A percentile compares a stretch with the other conserved stretches of the same genome.
Evolutionary conservation across 225 moss, liverwort and hornwort species (phyloP).

Genomic region (Antitrichia curtipendula): DNA sequence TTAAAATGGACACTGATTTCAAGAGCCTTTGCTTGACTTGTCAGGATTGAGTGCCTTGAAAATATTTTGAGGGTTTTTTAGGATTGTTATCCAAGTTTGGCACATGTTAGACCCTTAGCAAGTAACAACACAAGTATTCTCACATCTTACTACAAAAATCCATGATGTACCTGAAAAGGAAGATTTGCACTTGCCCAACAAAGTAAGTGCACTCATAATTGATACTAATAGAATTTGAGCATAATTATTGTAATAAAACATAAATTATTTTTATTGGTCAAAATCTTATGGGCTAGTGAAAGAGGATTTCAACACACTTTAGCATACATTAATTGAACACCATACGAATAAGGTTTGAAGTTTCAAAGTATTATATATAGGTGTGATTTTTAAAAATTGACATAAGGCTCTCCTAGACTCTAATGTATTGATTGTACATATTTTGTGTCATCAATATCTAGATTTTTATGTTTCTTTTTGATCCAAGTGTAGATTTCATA

Average conservation of each 20-base stretch:
- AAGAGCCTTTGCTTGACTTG: neutral
- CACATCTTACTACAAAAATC: neutral
- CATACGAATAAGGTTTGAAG: neutral
- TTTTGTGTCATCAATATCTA: neutral
- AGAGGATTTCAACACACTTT: neutral
- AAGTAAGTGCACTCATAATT: neutral
- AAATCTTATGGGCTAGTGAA: neutral
- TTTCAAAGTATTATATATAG: neutral
- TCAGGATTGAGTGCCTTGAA: neutral
- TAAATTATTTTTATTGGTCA: neutral
- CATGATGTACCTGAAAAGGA: fast-evolving
- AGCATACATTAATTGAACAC: neutral
- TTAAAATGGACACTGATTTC: too few relatives aligned
- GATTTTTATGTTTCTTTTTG: too few relatives aligned
- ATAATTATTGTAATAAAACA: fast-evolving
- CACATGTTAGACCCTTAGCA: fast-evolving
- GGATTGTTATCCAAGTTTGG: neutral
- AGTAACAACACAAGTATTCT: fast-evolving
- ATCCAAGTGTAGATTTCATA: fast-evolving
- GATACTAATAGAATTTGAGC: neutral
- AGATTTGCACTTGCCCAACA: neutral
- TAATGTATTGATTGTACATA: neutral
- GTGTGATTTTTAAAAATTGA: neutral
- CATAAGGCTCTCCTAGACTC: neutral
- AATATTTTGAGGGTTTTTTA: fast-evolving